Evolutionary conservation across 2,329 filamentous ascomycete species (phyloP).

Genomic region (Fusarium decemcellulare): DNA sequence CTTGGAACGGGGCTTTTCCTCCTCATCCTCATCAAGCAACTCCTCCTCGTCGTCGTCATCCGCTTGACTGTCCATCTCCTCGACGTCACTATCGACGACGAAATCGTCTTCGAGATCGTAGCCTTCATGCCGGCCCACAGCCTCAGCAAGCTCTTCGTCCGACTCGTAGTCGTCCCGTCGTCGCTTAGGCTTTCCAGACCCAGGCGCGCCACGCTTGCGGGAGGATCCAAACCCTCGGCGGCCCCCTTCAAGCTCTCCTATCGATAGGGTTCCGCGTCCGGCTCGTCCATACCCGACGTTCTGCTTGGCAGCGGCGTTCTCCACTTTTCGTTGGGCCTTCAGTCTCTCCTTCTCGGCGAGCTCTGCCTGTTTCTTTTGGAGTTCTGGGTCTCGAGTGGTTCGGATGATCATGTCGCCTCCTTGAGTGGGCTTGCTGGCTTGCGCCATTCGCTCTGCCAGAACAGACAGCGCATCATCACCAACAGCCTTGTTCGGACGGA

Average conservation of each 20-base stretch:
- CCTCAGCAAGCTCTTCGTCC: constrained; percentile 78
- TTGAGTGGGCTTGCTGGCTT: constrained; percentile 69
- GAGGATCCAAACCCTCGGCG: constrained; percentile 63
- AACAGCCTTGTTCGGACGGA: constrained; percentile 76
- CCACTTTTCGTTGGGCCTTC: constrained; percentile 75
- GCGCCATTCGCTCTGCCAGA: constrained; percentile 77
- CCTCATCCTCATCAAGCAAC: constrained; percentile 65
- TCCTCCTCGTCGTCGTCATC: constrained; percentile 75
- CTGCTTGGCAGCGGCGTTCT: constrained; percentile 76
- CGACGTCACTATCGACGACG: constrained; percentile 81
- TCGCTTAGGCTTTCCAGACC: constrained; percentile 65
- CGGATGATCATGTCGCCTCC: constrained; percentile 77
- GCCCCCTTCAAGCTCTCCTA: constrained; percentile 78
- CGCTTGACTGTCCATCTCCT: constrained; percentile 72
- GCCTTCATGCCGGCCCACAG: constrained; percentile 75
- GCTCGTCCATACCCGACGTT: constrained; percentile 68
- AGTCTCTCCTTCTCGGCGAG: constrained; percentile 80
- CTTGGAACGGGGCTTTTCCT: constrained; percentile 63
- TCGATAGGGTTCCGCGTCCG: constrained; percentile 72
- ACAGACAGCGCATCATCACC: constrained; percentile 80
- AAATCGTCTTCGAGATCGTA: constrained; percentile 88
- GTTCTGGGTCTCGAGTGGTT: constrained; percentile 80
- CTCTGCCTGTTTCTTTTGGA: constrained; percentile 81
- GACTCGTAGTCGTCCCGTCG: constrained; percentile 79
- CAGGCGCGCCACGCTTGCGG: constrained; percentile 68